These are phyloP conservation scores for Pluteus cervinus DNA, from an alignment of 768 basidiomycete species.

Conservation along the genomic window DNA sequence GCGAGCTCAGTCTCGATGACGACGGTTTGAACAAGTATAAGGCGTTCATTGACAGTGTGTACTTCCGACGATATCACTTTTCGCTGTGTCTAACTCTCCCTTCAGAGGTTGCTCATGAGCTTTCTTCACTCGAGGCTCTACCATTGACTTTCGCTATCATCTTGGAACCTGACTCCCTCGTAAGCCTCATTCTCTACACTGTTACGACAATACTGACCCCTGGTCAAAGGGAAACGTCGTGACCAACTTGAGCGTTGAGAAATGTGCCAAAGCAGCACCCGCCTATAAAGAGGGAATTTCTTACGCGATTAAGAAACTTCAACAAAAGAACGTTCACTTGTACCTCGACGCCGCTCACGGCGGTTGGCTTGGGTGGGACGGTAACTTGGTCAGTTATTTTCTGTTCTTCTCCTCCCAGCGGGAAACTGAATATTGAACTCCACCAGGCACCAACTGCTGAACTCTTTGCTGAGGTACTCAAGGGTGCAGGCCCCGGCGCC, in stretches of 20 bases:
- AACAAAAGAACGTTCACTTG: constrained; percentile 19
- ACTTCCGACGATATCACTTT: neutral
- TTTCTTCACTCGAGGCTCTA: constrained; percentile 13
- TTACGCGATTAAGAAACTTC: constrained; percentile 22
- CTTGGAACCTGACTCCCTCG: constrained; percentile 27
- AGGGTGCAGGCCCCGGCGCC: constrained; percentile 17
- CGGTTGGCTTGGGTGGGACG: constrained; percentile 27
- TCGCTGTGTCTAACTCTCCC: neutral
- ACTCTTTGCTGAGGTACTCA: constrained; percentile 19
- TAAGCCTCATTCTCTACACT: no score
- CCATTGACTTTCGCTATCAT: constrained; percentile 19
- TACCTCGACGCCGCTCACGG: constrained; percentile 28
- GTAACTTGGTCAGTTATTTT: no score
- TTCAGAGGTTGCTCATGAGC: constrained; percentile 12
- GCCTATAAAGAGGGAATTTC: constrained; percentile 19
- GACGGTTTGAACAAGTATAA: constrained; percentile 25
- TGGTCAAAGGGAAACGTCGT: constrained; percentile 28
- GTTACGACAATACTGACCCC: no score
- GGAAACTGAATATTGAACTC: no score
- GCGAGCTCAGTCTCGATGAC: constrained; percentile 22
- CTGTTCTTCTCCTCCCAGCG: no score
- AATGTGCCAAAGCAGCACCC: constrained; percentile 24
- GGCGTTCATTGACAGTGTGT: constrained; percentile 20
- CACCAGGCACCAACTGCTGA: constrained; percentile 21
- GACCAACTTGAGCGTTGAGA: constrained; percentile 19